Base-by-base conservation (phyloP, 768 basidiomycete species). In the Suillus tomentosus region DNA sequence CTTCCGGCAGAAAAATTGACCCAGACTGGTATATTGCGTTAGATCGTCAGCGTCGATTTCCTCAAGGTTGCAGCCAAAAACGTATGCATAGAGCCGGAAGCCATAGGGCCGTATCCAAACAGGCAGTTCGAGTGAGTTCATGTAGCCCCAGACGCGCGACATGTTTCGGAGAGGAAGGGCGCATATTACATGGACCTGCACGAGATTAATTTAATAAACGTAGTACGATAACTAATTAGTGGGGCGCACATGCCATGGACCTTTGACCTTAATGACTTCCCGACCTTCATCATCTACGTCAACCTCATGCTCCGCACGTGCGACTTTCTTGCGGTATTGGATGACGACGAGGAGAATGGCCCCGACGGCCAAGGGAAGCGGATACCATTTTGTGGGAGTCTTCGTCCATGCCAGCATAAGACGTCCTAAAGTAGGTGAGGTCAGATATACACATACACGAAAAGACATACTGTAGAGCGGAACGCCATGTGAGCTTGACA, bases 71-170 rank as follows among this genome's bases (percentile, higher is more conserved):
- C 95, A 97, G 31, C 94, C 94, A 71, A 99, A 99, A n/a, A 87
- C 82, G 70, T 80, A 85, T 19, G 94, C 85, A 73, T 98, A 99
- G 56, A 96, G 71, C 64, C 87, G 85, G 80, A 95, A 87, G 43
- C 96, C 93, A 72, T 87, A 86, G 4, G 95, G 95, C n/a, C 97
- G 84, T 77, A 95, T 84, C 96, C 95, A 99, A 65, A 96, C 82
- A 37, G 97, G 97, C 5, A 99, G 85, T 69, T 95, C 91, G 67
- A 96, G 83, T 2, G 91, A 92, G 79, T 98, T 99, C 66, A 99
- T 71, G 76, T 95, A 96, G 7, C 97, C 97, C 95, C 96, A 99
- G 6, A 99, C 77, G 2, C 96, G 90, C n/a, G 96, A 99, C 73
- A 98, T 87, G 66, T 95, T 95, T 47, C 96, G 88, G 8, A 99